These are phyloP conservation scores for Citrus unshiu DNA, from an alignment of 345 rosid species.

Conservation along the genomic window DNA sequence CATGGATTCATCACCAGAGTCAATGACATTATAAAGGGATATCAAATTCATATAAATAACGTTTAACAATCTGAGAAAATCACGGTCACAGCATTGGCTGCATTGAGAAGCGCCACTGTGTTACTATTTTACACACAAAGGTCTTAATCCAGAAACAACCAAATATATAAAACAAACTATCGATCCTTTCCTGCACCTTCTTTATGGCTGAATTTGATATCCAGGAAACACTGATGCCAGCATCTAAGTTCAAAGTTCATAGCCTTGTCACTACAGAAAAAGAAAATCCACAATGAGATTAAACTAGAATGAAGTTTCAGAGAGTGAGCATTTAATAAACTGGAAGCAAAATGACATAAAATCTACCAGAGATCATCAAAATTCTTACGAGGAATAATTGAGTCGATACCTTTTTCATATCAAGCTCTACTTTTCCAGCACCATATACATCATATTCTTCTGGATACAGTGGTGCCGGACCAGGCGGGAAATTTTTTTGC, in stretches of 20 bases:
- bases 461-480: conserved; percentile 1
- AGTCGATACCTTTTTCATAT: not conserved
- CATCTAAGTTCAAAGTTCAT: not conserved
- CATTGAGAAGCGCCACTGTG: too few species aligned
- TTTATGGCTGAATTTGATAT: not conserved
- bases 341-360: not conserved
- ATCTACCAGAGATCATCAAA: conserved; percentile 16
- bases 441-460: not conserved
- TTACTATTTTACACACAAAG: too few species aligned
- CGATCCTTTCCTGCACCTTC: not conserved
- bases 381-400: not conserved
- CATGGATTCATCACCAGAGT: not conserved
- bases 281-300: not conserved
- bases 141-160: too few species aligned
- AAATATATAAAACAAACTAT: not conserved
- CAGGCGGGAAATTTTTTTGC: not conserved
- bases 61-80: not conserved
- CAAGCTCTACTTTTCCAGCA: not conserved
- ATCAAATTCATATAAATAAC: not conserved
- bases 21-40: not conserved
- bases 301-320: not conserved
- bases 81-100: not conserved
- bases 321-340: not conserved
- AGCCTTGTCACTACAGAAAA: not conserved
- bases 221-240: not conserved